Base-by-base conservation (phyloP, 2,329 filamentous ascomycete genomes). In the Fusarium clavum region DNA sequence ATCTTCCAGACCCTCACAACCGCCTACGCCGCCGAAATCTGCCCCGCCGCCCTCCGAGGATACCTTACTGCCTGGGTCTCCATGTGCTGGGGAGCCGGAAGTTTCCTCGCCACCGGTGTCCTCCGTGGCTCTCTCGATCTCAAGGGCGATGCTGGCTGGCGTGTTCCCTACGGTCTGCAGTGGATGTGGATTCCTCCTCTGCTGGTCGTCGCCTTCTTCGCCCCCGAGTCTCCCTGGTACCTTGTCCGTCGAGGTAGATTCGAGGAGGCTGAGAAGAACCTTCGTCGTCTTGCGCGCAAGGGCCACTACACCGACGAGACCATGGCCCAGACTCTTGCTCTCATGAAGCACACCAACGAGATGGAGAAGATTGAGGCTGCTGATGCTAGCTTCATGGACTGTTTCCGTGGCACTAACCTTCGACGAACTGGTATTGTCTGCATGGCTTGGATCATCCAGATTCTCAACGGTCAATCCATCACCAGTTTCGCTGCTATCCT, bases 401-500 rank as follows among this genome's bases (percentile, higher is more conserved):
- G 84, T 13, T 87, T n/a, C 86, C 85, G 76, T 6, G 80, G 80
- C 6, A 75, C 77, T 3, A 80, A 85, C 62, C 69, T 79, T n/a
- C 77, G 80, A 4, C 73, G 81, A 30, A 81, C 80, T 1, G 75
- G 75, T 70, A 14, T 75, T 44, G 74, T 81, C 6, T 82, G 84
- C 6, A 79, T 84, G 13, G 75, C 78, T 18, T 66, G 76, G 78
- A 61, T 74, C 8, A 77, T 78, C 9, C 78, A 80, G 68, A 74
- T 76, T 2, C 72, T 79, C 16, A 78, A 77, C 56, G 79, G 78
- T 11, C 70, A 86, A 70, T 84, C 85, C 3, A 86, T 88, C 73
- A 86, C 84, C 46, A 81, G 82, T 27, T 88, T 85, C 65, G 86
- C 84, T 4, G 85, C 85, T 3, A 86, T 88, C 65, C 79, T 83